Percentiles rank a stretch among this genome's conserved stretches.
Evolutionary conservation across 2,329 filamentous ascomycete genomes (phyloP).

Genomic region (Fusarium nodosum): DNA sequence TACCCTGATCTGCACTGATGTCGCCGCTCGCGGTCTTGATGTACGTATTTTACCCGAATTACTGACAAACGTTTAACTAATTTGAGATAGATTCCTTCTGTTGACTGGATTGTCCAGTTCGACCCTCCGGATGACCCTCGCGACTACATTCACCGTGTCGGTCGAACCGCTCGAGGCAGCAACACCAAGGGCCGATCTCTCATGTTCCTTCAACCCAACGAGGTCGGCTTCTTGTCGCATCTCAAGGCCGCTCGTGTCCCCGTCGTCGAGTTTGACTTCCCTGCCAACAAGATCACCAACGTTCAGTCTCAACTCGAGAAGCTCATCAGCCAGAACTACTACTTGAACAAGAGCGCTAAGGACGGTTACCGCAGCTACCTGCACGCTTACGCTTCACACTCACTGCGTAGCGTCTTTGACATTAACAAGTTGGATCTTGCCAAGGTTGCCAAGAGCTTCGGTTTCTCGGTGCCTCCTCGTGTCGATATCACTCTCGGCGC

Average conservation of each 20-base stretch:
- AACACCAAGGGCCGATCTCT: slow-evolving; percentile 88
- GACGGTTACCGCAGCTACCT: slow-evolving; percentile 90
- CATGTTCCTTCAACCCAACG: slow-evolving; percentile 92
- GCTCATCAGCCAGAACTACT: slow-evolving; percentile 95
- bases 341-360: slow-evolving; percentile 88
- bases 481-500: slow-evolving; percentile 88
- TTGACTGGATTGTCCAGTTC: slow-evolving; percentile 97
- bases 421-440: slow-evolving; percentile 86
- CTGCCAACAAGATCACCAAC: slow-evolving; percentile 90
- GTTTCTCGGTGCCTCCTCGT: slow-evolving; percentile 81
- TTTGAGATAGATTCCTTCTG: slow-evolving; percentile 78
- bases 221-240: slow-evolving; percentile 92
- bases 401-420: slow-evolving; percentile 73
- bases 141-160: slow-evolving; percentile 96
- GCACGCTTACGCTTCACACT: slow-evolving; percentile 89
- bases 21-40: slow-evolving; percentile 93
- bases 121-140: slow-evolving; percentile 92
- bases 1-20: slow-evolving; percentile 94
- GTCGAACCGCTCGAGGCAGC: slow-evolving; percentile 89
- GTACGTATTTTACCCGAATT: slow-evolving; percentile 58
- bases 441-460: slow-evolving; percentile 87
- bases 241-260: slow-evolving; percentile 93
- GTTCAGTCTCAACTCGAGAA: slow-evolving; percentile 93
- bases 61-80: slow-evolving; percentile 26
- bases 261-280: slow-evolving; percentile 96